phyloP scores from a whole-genome alignment of 106 monocot genomes.

The Triglochin maritima region DNA sequence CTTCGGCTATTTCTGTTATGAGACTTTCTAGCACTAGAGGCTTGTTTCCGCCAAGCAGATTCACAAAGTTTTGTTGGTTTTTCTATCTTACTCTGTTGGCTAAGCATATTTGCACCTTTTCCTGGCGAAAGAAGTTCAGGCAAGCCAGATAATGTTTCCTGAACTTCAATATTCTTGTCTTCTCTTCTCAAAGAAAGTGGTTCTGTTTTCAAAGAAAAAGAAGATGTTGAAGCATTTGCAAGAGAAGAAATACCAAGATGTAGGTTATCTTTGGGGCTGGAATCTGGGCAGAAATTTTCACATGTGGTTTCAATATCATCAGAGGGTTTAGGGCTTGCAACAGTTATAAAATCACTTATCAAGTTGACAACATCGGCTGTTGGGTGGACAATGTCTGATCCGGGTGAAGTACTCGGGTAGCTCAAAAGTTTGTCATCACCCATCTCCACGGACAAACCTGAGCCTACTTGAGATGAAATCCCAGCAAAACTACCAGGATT shows the following conservation, averaged over 20 bases:
- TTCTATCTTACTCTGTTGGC: conserved; percentile 6
- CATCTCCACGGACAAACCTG: conserved; percentile 11
- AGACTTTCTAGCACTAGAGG: background rate
- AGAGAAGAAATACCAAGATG: conserved; percentile 14
- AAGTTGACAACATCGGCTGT: conserved; percentile 16
- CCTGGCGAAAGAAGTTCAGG: conserved; percentile 12
- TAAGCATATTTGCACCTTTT: conserved; percentile 7
- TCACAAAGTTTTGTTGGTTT: conserved; percentile 10
- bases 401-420: conserved; percentile 49
- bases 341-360: conserved; percentile 16
- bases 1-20: conserved; percentile 9
- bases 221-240: conserved; percentile 5
- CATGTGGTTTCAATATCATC: conserved; percentile 6
- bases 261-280: conserved; percentile 9
- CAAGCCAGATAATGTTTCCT: background rate
- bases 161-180: conserved; percentile 9
- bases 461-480: conserved; percentile 24
- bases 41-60: conserved; percentile 11
- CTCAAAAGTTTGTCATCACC: conserved; percentile 15
- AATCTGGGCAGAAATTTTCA: conserved; percentile 11
- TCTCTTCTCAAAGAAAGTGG: background rate
- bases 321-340: conserved; percentile 7
- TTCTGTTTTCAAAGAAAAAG: conserved; percentile 2
- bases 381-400: conserved; percentile 52
- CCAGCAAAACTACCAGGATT: conserved; percentile 28